These are phyloP conservation scores for Rhodomyrtus tomentosa DNA, from an alignment of 345 rosid genomes.

Conservation along the genomic window DNA sequence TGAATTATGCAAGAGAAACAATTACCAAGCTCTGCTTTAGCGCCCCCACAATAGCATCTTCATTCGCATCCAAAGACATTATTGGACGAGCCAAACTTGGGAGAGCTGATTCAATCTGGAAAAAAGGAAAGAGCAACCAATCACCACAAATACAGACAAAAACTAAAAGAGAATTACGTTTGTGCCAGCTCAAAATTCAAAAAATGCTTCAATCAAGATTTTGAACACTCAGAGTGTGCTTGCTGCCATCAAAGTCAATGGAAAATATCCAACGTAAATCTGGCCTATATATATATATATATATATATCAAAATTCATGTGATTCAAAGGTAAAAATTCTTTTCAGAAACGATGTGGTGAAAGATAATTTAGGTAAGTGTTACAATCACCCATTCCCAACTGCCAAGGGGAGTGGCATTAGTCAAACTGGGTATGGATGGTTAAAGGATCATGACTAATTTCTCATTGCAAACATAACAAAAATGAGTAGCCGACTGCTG, in stretches of 20 bases:
- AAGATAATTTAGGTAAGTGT: not conserved
- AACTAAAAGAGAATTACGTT: not conserved
- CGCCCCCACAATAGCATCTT: constrained; percentile 90
- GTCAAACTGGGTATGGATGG: not conserved
- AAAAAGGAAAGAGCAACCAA: not conserved
- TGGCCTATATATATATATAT: not conserved
- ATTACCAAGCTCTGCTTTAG: constrained; percentile 91
- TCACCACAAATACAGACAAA: not conserved
- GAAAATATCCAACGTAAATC: not conserved
- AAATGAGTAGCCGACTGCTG: not conserved
- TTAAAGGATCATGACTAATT: not conserved
- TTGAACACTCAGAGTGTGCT: not conserved
- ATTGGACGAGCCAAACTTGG: constrained; percentile 88
- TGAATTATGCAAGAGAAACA: not conserved
- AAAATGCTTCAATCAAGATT: not conserved
- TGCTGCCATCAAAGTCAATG: not conserved
- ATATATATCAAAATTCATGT: not conserved
- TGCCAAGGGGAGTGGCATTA: not conserved
- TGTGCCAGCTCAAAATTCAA: not conserved
- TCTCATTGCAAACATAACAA: not conserved
- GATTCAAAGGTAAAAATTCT: not conserved
- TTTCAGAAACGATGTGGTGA: not conserved
- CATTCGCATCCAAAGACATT: constrained; percentile 93
- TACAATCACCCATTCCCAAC: not conserved
- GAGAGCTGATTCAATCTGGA: constrained; percentile 87